Evolutionary conservation across 1,139 yeast genomes (phyloP).

Genomic region (Nakaseomyces bracarensis): DNA sequence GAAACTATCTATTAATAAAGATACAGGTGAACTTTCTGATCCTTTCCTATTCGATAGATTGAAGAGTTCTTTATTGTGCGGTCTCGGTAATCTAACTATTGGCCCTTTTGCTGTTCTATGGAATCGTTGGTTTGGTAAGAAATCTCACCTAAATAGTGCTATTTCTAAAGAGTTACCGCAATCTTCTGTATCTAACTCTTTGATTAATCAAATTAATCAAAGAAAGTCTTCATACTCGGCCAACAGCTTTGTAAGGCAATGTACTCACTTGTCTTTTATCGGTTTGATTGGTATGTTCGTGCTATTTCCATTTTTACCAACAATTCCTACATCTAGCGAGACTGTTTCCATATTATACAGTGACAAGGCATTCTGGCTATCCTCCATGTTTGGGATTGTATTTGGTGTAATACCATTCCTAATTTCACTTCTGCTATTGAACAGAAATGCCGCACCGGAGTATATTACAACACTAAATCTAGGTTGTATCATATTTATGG

Average conservation of each 20-base stretch:
- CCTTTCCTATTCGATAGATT: conserved; percentile 29
- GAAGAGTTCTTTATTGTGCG: conserved; percentile 26
- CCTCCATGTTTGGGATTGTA: conserved; percentile 17
- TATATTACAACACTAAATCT: conserved; percentile 23
- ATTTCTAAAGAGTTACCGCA: conserved; percentile 9
- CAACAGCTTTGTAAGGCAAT: conserved; percentile 14
- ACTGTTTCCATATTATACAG: conserved; percentile 16
- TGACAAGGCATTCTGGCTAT: conserved; percentile 22
- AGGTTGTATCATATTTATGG: conserved; percentile 26
- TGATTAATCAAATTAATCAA: conserved; percentile 15
- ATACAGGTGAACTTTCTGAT: conserved; percentile 26
- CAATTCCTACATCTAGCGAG: conserved; percentile 13
- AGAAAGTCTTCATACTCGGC: conserved; percentile 11
- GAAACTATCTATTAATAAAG: conserved; percentile 21
- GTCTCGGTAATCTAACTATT: conserved; percentile 22
- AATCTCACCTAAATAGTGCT: conserved; percentile 2
- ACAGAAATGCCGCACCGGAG: conserved; percentile 21
- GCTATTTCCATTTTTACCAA: conserved; percentile 21
- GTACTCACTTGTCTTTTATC: conserved; percentile 20
- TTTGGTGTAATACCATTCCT: conserved; percentile 23
- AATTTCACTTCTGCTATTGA: conserved; percentile 19
- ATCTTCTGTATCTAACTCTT: conserved; percentile 16
- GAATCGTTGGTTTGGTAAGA: conserved; percentile 17
- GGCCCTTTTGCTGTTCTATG: conserved; percentile 26
- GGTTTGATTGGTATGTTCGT: conserved; percentile 19